Base-by-base conservation (phyloP, 176 grass and related monocot genomes). In the Dendrocalamus sinicus region DNA sequence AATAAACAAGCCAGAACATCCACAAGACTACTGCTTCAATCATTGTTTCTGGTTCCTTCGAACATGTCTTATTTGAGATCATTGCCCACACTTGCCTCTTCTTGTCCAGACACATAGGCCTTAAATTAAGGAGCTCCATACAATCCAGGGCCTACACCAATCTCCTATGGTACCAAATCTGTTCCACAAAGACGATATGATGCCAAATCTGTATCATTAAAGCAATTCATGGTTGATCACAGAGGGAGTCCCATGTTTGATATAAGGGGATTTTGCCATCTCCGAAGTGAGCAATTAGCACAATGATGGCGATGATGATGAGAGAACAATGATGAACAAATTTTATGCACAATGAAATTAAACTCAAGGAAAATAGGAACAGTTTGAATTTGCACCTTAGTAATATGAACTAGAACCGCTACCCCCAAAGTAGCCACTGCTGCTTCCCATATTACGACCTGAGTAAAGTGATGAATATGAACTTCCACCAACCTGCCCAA, bases 321-420 rank as follows among this genome's bases (percentile, higher is more conserved):
- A 65, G 44, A 65, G 14, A 32, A 35, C 24, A 40, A 75, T 16
- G 43, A 73, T 66, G 30, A 17, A 64, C 16, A 53, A 57, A 81
- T 52, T 19, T 43, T 40, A 78, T 67, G 47, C 43, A 44, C 16
- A 16, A 9, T 44, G 53, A 78, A 76, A 44, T 47, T 23, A 77
- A 75, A 78, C 24, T 64, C 10, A 65, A 82, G 41, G 67, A 20
- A 53, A 44, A 65, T 5, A 12, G 14, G 3, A 81, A 76, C n/a
- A 62, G 52, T 84, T 69, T 73, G 63, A 82, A 44, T 26, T 75
- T 75, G 81, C 60, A 95, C 93, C 93, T 95, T 91, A 95, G 71
- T 92, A 95, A 86, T 92, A 95, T 74, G 93, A 92, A 87, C 90
- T 20, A 51, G 93, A 92, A 88, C 93, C 86, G 39, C 86, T 82